Evolutionary conservation across 73 alveolate genomes (phyloP).

Genomic region (Symbiodinium pilosum): DNA sequence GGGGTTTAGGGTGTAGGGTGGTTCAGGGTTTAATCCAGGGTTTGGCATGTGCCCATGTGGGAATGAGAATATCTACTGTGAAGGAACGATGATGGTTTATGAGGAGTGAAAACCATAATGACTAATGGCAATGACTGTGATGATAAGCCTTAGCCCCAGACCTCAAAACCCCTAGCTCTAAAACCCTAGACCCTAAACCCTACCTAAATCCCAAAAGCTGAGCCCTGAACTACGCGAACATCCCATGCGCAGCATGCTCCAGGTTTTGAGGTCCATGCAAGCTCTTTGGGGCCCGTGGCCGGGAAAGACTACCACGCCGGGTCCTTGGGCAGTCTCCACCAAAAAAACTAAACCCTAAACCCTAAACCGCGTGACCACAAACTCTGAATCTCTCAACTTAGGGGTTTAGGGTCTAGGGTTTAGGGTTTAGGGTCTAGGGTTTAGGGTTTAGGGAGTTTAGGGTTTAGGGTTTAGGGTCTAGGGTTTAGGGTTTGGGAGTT

Average conservation of each 20-base stretch:
- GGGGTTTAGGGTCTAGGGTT: background rate
- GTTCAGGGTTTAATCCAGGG: background rate
- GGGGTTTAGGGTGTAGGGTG: background rate
- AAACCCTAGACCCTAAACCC: background rate
- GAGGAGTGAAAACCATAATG: no score
- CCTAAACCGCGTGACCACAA: background rate
- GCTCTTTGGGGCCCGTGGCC: no score
- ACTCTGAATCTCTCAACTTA: no score
- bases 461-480: background rate
- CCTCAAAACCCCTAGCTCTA: background rate
- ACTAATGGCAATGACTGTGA: no score
- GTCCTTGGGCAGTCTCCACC: no score
- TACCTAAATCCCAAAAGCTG: background rate
- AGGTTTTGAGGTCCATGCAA: no score
- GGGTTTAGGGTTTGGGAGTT: background rate
- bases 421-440: background rate
- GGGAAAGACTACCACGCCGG: no score
- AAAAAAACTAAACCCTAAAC: no score
- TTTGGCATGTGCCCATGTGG: background rate
- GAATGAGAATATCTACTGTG: no score
- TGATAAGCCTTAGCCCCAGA: background rate
- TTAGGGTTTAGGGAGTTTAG: background rate
- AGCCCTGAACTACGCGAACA: no score
- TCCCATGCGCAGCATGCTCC: no score
- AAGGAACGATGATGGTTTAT: no score